phyloP scores from a whole-genome alignment of 108 stramenopile species.

The Skeletonema menzelii region DNA sequence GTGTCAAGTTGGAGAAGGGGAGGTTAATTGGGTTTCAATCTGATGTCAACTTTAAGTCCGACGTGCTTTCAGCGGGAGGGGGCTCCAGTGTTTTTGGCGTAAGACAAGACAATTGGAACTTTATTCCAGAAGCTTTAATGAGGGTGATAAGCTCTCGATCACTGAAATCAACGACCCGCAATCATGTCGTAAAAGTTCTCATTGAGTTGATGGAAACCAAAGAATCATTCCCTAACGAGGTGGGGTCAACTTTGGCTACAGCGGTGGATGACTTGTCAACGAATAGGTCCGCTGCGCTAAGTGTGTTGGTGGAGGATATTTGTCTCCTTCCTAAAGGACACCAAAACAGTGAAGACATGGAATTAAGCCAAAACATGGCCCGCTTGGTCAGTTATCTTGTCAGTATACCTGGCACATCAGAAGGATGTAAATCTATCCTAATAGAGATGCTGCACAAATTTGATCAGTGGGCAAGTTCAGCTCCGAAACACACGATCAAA shows the following conservation, averaged over 20 bases:
- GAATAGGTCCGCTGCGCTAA: slow-evolving; percentile 7
- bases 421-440: slow-evolving; percentile 26
- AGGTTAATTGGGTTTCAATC: slow-evolving; percentile 22
- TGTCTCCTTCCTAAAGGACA: background rate
- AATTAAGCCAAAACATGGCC: slow-evolving; percentile 7
- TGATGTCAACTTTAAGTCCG: slow-evolving; percentile 12
- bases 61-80: background rate
- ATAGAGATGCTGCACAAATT: slow-evolving; percentile 15
- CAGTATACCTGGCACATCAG: slow-evolving; percentile 5
- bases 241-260: slow-evolving; percentile 10
- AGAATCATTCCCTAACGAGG: background rate
- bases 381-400: slow-evolving; percentile 15
- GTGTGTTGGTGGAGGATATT: slow-evolving; percentile 13
- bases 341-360: background rate
- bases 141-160: slow-evolving; percentile 8
- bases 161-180: background rate
- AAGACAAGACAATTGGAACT: background rate
- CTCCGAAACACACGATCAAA: slow-evolving; percentile 7
- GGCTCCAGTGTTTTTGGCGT: background rate
- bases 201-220: slow-evolving; percentile 24
- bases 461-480: slow-evolving; percentile 22
- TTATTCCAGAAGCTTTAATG: background rate
- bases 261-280: slow-evolving; percentile 24
- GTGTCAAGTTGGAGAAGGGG: slow-evolving; percentile 7
- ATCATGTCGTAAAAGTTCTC: slow-evolving; percentile 14